Conservation (phyloP, 345 rosid species). For the Hevea brasiliensis region DNA sequence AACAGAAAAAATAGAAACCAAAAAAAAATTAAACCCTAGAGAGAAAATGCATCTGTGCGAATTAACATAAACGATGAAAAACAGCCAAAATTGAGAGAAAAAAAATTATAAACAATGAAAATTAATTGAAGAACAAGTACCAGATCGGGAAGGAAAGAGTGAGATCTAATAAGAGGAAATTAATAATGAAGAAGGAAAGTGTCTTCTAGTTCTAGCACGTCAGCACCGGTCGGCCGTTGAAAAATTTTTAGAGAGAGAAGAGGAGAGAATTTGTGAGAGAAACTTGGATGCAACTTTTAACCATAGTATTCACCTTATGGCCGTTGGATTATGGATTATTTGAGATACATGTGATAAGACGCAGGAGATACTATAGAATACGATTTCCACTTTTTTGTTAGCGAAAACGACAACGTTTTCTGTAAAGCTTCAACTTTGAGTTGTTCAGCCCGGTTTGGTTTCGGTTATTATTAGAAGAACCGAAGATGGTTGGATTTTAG, state of each 20-base stretch:
- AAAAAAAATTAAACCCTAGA: constrained; percentile 1
- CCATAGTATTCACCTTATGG: not conserved
- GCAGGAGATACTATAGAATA: not conserved
- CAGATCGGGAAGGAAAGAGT: constrained; percentile 19
- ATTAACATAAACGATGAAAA: not conserved
- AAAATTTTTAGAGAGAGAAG: not conserved
- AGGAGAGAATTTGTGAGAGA: not conserved
- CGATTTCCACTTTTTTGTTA: no score
- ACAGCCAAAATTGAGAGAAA: not conserved
- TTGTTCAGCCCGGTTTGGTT: no score
- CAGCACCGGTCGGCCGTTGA: constrained; percentile 30
- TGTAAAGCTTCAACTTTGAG: no score
- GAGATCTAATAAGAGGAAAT: constrained; percentile 17
- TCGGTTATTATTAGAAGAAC: no score
- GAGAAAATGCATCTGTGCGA: not conserved
- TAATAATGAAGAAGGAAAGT: constrained; percentile 2
- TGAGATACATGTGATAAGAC: not conserved
- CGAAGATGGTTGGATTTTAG: no score
- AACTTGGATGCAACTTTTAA: not conserved
- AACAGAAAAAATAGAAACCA: not conserved
- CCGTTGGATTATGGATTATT: constrained; percentile 14
- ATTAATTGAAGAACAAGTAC: constrained; percentile 2
- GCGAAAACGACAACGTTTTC: no score
- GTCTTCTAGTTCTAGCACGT: not conserved
- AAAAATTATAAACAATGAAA: not conserved